A percentile compares a stretch with the other conserved stretches of the same genome.
Evolutionary conservation across 2,329 filamentous ascomycete genomes (phyloP).

Genomic region (Esteya vermicola): DNA sequence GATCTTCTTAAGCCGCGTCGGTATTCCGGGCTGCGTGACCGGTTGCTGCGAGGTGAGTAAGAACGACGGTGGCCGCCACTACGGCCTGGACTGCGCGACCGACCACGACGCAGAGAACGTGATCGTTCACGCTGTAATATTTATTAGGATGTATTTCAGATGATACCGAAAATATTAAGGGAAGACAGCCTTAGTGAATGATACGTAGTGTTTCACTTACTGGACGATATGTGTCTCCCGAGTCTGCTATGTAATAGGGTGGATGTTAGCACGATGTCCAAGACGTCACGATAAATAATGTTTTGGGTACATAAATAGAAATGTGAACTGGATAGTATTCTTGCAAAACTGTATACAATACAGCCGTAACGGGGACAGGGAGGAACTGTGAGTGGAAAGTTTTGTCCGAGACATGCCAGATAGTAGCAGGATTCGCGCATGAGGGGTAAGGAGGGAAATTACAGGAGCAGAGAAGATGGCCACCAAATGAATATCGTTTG

Average conservation of each 20-base stretch:
- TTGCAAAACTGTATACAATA: too few species aligned
- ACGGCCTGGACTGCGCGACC: constrained; percentile 71
- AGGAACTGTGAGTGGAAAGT: neutral
- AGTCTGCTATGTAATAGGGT: constrained; percentile 31
- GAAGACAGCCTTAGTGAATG: too few species aligned
- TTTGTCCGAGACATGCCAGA: too few species aligned
- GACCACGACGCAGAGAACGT: constrained; percentile 62
- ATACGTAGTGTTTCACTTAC: too few species aligned
- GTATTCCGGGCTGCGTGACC: constrained; percentile 68
- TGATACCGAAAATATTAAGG: constrained; percentile 4
- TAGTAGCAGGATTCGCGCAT: too few species aligned
- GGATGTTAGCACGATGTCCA: constrained; percentile 8
- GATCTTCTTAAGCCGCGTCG: constrained; percentile 60
- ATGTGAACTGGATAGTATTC: too few species aligned
- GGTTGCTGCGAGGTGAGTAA: constrained; percentile 59
- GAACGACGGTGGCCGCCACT: constrained; percentile 52
- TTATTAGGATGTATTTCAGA: too few species aligned
- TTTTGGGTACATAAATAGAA: too few species aligned
- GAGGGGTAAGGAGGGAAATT: too few species aligned
- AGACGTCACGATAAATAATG: constrained; percentile 10
- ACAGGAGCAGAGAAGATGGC: too few species aligned
- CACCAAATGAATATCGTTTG: too few species aligned
- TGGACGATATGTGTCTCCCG: constrained; percentile 46
- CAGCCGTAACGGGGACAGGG: neutral
- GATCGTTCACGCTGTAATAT: constrained; percentile 62